Evolutionary conservation across 192 early-diverging fungal genomes (phyloP).

Genomic region (Chytriomyces confervae): DNA sequence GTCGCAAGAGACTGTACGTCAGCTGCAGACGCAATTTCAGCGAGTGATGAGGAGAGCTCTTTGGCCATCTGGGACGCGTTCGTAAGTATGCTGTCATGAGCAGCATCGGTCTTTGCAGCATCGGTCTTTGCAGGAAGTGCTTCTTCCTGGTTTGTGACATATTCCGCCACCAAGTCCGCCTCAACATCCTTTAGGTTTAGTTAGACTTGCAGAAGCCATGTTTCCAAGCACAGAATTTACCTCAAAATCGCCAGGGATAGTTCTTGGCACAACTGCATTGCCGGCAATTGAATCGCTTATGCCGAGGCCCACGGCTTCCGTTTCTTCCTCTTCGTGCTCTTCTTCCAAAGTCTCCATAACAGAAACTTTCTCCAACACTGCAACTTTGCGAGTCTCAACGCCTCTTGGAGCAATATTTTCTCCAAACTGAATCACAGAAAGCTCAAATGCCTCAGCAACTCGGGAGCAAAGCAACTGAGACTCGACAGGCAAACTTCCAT

Average conservation of each 20-base stretch:
- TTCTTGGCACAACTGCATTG: no score
- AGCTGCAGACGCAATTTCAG: background rate
- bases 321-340: background rate
- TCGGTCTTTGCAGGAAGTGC: background rate
- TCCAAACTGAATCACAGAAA: constrained; percentile 12
- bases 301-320: background rate
- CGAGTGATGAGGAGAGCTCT: background rate
- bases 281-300: background rate
- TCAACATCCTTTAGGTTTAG: background rate
- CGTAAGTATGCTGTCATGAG: no score
- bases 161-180: background rate
- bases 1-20: background rate
- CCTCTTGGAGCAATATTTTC: background rate
- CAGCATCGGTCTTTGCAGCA: background rate
- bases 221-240: background rate
- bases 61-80: background rate
- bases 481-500: background rate
- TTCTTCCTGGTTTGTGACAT: background rate
- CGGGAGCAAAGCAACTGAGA: constrained; percentile 7
- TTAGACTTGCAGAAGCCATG: background rate
- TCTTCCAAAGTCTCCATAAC: background rate
- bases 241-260: background rate
- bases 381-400: background rate
- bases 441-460: constrained; percentile 11
- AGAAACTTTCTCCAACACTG: background rate